Evolutionary conservation across 139 green algal genomes (phyloP).

Genomic region (Penium margaritaceum): DNA sequence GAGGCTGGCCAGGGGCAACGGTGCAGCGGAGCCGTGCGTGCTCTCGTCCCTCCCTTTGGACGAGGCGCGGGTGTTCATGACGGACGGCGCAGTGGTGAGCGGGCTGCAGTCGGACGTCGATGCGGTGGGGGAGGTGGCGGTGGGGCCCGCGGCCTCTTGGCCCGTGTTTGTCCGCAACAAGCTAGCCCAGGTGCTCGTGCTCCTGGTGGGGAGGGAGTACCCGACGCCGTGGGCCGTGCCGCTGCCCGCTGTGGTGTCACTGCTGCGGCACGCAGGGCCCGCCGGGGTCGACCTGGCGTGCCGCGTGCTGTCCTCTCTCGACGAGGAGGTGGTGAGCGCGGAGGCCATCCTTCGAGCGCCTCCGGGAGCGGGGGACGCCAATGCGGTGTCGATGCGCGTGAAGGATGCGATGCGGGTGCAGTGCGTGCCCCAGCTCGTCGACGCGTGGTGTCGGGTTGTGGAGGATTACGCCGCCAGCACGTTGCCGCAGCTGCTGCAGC

Average conservation of each 20-base stretch:
- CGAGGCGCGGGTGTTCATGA: background rate
- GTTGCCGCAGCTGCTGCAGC: background rate
- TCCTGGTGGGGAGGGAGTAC: conserved; percentile 70
- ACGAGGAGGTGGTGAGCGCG: conserved; percentile 84
- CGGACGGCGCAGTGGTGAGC: background rate
- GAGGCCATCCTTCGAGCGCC: conserved; percentile 69
- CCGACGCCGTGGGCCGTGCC: conserved; percentile 74
- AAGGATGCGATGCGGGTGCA: conserved; percentile 90
- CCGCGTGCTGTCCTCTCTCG: conserved; percentile 72
- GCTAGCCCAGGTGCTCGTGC: conserved; percentile 72
- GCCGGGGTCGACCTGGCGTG: conserved; percentile 90
- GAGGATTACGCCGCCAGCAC: conserved; percentile 45
- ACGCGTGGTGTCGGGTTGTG: too few species aligned
- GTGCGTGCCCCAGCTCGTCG: conserved; percentile 67
- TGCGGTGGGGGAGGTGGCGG: background rate
- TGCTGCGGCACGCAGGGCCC: too few species aligned
- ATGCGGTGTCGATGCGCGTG: conserved; percentile 44
- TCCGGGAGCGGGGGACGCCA: too few species aligned
- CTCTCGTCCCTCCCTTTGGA: background rate
- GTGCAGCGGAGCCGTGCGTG: background rate
- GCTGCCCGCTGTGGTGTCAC: too few species aligned
- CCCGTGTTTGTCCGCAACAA: conserved; percentile 86
- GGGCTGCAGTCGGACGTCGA: background rate
- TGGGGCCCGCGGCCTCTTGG: conserved; percentile 31
- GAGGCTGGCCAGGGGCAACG: background rate